Conservation (phyloP, 768 basidiomycete genomes). For the Xerocomus spinulosus region DNA sequence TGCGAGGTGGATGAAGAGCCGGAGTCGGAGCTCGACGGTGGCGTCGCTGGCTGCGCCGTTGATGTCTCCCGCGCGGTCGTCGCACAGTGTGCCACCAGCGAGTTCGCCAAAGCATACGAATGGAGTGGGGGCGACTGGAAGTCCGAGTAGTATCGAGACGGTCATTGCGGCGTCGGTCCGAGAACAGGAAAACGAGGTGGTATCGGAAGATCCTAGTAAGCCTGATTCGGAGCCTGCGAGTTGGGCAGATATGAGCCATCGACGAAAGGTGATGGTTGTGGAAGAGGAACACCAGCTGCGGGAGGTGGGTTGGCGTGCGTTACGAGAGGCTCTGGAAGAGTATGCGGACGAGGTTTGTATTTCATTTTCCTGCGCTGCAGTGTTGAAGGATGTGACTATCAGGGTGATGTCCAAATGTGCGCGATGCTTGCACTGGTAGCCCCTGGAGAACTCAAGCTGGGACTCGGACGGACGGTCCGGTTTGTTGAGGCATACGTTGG, state of each 20-base stretch:
- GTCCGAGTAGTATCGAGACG: constrained; percentile 66
- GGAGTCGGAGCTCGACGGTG: constrained; percentile 66
- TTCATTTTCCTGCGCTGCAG: neutral
- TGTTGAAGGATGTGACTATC: constrained; percentile 2
- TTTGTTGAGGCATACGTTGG: constrained; percentile 75
- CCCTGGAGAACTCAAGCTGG: constrained; percentile 51
- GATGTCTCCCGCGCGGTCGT: constrained; percentile 16
- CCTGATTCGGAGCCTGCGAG: constrained; percentile 23
- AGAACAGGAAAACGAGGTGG: constrained; percentile 30
- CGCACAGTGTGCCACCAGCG: constrained; percentile 5
- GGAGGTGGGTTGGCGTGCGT: constrained; percentile 52
- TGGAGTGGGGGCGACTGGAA: constrained; percentile 39
- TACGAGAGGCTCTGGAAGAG: constrained; percentile 54
- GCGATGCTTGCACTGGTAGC: constrained; percentile 65
- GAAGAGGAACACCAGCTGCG: constrained; percentile 49
- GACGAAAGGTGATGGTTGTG: constrained; percentile 26
- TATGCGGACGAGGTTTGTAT: constrained; percentile 54
- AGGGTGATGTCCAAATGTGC: constrained; percentile 83
- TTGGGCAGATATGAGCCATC: constrained; percentile 28
- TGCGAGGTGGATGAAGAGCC: constrained; percentile 27
- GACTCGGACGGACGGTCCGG: constrained; percentile 37
- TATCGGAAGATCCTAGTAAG: constrained; percentile 15
- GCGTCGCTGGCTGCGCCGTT: constrained; percentile 50
- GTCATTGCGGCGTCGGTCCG: constrained; percentile 55
- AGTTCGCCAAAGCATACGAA: constrained; percentile 13